Percentiles rank a stretch among this genome's conserved stretches.
Evolutionary conservation across 179 eudicot genomes (phyloP).

Genomic region (Silene coronaria): DNA sequence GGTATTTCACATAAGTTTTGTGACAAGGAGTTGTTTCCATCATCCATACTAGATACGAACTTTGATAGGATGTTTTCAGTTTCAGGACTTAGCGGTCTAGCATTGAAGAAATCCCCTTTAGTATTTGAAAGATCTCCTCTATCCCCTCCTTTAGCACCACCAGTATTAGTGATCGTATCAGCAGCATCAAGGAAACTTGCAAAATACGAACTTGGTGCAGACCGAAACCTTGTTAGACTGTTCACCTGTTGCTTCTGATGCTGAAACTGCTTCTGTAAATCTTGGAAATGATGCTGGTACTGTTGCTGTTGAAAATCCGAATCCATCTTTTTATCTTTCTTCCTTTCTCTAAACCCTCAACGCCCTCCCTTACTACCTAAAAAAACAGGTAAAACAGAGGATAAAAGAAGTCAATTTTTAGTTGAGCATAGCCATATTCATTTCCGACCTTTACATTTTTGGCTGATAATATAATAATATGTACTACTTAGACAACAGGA

Average conservation of each 20-base stretch:
- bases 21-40: conserved; percentile 10
- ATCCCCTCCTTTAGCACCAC: conserved; percentile 12
- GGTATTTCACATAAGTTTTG: conserved; percentile 23
- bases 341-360: not conserved
- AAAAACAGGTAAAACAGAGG: conserved; percentile 19
- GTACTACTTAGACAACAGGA: conserved; percentile 19
- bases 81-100: conserved; percentile 40
- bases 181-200: conserved; percentile 35
- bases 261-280: conserved; percentile 24
- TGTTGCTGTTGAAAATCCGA: conserved; percentile 34
- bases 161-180: conserved; percentile 14
- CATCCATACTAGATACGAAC: conserved; percentile 30
- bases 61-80: conserved; percentile 33
- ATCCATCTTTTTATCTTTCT: conserved; percentile 26
- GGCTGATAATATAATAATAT: conserved; percentile 22
- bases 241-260: conserved; percentile 31
- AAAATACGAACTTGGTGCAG: conserved; percentile 41
- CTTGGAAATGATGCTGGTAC: conserved; percentile 34
- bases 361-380: not conserved
- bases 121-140: conserved; percentile 15
- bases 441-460: conserved; percentile 16
- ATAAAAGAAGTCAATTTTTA: conserved; percentile 8
- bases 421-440: conserved; percentile 3
- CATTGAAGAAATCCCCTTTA: conserved; percentile 22
- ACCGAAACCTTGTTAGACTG: conserved; percentile 34